phyloP scores from a whole-genome alignment of 257 asterid species.

The Apocynum venetum region DNA sequence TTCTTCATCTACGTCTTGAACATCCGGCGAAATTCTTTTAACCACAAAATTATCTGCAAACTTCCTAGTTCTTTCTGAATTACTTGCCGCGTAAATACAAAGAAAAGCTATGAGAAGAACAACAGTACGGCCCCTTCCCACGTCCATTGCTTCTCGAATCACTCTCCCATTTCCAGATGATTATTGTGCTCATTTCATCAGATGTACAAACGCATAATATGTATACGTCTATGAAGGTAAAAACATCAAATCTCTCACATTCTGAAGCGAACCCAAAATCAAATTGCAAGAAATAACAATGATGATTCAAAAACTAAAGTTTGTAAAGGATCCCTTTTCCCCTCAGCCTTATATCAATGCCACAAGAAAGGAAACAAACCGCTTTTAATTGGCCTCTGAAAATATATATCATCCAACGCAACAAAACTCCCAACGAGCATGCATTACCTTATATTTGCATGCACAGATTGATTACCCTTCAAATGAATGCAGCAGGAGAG shows the following conservation, averaged over 20 bases:
- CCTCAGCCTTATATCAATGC: not conserved
- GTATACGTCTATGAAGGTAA: not conserved
- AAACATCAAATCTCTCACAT: not conserved
- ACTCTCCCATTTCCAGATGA: slow-evolving; percentile 25
- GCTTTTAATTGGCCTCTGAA: slow-evolving; percentile 12
- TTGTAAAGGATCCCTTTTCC: not conserved
- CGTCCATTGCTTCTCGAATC: slow-evolving; percentile 45
- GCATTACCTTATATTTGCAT: slow-evolving; percentile 17
- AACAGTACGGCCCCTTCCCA: slow-evolving; percentile 32
- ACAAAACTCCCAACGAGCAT: slow-evolving; percentile 44
- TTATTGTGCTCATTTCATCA: slow-evolving; percentile 36
- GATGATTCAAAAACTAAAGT: not conserved
- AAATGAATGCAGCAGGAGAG: slow-evolving; percentile 14
- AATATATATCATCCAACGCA: slow-evolving; percentile 30
- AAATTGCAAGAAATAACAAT: not conserved
- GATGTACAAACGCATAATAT: slow-evolving; percentile 36
- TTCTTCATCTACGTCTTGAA: slow-evolving; percentile 25
- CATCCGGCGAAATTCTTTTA: slow-evolving; percentile 19
- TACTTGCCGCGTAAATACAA: slow-evolving; percentile 43
- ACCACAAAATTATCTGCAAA: slow-evolving; percentile 30
- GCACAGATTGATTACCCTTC: slow-evolving; percentile 8
- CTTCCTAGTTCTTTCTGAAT: slow-evolving; percentile 54
- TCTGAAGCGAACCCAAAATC: not conserved
- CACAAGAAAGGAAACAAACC: not conserved
- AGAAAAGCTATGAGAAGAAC: slow-evolving; percentile 51